Evolutionary conservation across 306 rosid species (phyloP), one percentile per base, ranked within the genome.

Genomic region (Malus fusca): DNA sequence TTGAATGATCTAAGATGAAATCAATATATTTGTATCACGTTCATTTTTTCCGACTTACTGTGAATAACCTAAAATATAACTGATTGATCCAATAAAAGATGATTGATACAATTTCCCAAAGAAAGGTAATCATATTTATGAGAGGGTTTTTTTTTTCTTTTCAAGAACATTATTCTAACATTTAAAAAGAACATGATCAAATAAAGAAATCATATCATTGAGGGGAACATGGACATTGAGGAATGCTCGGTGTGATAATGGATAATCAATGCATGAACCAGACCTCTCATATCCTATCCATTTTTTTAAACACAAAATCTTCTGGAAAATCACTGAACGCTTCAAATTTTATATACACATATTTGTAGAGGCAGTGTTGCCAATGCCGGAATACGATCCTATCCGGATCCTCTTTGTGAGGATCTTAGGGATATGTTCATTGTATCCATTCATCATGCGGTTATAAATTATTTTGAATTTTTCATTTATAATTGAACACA

Each of bases 221-320:
- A 83, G 80, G 87, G 66, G 73, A 83, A 78, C 87, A 85, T 81
- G 43, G 28, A 74, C 31, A 43, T 44, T 43, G 43, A 61, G 60
- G 46, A 61, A 26, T 43, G 59, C 30, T 66, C 73, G 67, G 19
- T 44, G 73, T 78, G 77, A 70, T 81, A 22, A 66, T 79, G 78
- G 78, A 77, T 22, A 28, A 77, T 85, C 72, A 87, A 85, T 83
- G 89, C 89, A 78, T 61, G 81, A 79, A 67, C 80, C 83, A 89
- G 77, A 80, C 85, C 72, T 35, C 79, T 83, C 85, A n/a, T 55
- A 62, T 62, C 60, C 58, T 74, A 22, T 44, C 77, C 65, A 61
- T 61, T 74, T 62, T 62, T 11, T 9, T 8, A 61, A 74, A 67
- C 68, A 74, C 77, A 71, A 35, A 44, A 62, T 43, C 18, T 56